Evolutionary conservation across 2,329 filamentous ascomycete species (phyloP).

Genomic region (Alternaria angustiovoidea): DNA sequence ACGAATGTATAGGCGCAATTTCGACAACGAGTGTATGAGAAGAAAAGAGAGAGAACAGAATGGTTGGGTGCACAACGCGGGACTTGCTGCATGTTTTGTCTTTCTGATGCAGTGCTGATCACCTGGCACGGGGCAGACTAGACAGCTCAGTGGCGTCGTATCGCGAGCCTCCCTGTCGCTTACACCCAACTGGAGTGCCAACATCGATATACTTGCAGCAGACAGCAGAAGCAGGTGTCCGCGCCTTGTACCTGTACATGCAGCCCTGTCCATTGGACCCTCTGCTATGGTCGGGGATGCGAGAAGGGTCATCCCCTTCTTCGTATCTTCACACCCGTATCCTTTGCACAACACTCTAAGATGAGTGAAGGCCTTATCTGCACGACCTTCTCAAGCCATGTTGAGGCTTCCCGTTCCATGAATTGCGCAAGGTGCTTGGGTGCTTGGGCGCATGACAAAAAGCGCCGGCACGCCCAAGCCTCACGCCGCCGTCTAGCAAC

Average conservation of each 20-base stretch:
- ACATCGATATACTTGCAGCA: conserved; percentile 1
- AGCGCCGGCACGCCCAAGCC: conserved; percentile 18
- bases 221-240: conserved; percentile 12
- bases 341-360: conserved; percentile 20
- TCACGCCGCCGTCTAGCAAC: neutral
- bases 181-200: conserved; percentile 3
- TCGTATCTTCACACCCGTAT: conserved; percentile 18
- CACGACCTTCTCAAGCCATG: conserved; percentile 2
- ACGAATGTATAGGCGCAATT: conserved; percentile 21
- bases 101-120: conserved; percentile 37
- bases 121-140: conserved; percentile 38
- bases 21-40: conserved; percentile 37
- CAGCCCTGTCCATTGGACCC: neutral
- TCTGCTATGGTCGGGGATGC: neutral
- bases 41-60: conserved; percentile 21
- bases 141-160: conserved; percentile 31
- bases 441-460: conserved; percentile 4
- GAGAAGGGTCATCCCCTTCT: neutral
- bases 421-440: conserved; percentile 1
- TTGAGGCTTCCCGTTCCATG: neutral
- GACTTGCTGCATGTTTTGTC: conserved; percentile 33
- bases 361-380: neutral
- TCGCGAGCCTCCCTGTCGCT: conserved; percentile 9
- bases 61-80: conserved; percentile 25
- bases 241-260: conserved; percentile 3